These are phyloP conservation scores for Metschnikowia shivogae DNA, from an alignment of 805 yeast genomes.

Conservation along the genomic window DNA sequence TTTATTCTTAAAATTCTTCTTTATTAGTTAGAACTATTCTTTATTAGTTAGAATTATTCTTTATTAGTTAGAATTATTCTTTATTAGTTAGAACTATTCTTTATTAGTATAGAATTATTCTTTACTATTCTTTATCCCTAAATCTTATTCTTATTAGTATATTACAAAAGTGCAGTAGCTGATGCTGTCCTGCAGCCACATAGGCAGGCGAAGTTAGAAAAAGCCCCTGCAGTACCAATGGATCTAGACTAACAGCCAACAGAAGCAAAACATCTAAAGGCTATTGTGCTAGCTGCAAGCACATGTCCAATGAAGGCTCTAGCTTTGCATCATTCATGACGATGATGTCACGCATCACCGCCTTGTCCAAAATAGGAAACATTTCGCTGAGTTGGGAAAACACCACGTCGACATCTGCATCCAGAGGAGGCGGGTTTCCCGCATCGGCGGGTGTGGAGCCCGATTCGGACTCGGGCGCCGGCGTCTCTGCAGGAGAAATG, in stretches of 20 bases:
- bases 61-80: too few species aligned
- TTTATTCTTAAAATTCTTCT: too few species aligned
- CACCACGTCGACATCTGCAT: constrained; percentile 22
- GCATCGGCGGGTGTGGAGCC: neutral
- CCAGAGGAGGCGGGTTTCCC: neutral
- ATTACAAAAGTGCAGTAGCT: neutral
- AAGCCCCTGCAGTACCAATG: too few species aligned
- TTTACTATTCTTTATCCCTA: too few species aligned
- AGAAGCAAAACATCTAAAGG: too few species aligned
- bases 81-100: too few species aligned
- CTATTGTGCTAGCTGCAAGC: constrained; percentile 28
- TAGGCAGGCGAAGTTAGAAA: too few species aligned
- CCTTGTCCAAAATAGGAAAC: constrained; percentile 72
- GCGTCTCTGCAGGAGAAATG: constrained; percentile 29
- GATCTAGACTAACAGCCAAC: too few species aligned
- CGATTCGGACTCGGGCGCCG: constrained; percentile 1
- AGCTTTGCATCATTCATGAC: constrained; percentile 59
- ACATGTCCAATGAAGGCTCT: constrained; percentile 71
- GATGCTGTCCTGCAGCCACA: too few species aligned
- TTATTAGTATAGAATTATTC: too few species aligned
- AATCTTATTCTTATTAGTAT: neutral
- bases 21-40: too few species aligned
- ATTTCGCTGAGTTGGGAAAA: constrained; percentile 53
- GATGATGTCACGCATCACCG: constrained; percentile 66
- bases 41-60: too few species aligned